Evolutionary conservation across 2,329 filamentous ascomycete species (phyloP), one percentile per base, ranked within the genome.

Genomic region (Hypoxylon sp.): DNA sequence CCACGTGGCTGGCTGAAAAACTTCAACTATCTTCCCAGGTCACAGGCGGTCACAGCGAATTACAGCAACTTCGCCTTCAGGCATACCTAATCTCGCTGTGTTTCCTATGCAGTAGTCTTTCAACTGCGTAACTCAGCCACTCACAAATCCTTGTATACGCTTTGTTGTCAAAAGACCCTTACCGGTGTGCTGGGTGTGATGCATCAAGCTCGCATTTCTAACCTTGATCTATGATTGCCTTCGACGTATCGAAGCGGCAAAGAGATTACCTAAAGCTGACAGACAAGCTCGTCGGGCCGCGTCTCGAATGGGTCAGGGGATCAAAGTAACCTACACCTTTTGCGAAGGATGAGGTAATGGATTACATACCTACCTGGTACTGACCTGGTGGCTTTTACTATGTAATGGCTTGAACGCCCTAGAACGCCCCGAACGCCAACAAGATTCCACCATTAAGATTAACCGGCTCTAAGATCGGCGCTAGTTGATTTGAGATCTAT

Each of bases 1-100:
- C 54, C 61, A 67, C 64, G 64, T 67, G 61, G 64, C 57, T 53
- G 24, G 56, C 54, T 39, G 37, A 50, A 26, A 54, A 19, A 20
- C 22, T 28, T 13, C 17, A 39, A 28, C 22, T 46, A 52, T 56
- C 39, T 30, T 63, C 57, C 17, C 48, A 34, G 43, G 52, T 63
- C 6, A 51, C 41, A 20, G 22, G 48, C 26, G 43, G 52, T 63
- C n/a, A 51, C 41, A 20, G 22, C 32, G 20, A 22, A 17, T 17
- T 41, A 41, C 37, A 6, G 5, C 10, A 10, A 11, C 3, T 11
- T 34, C 4, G 32, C 17, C 43, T 46, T 6, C 7, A 48, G 44
- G n/a, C 24, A 15, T n/a, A n/a, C 44, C 1, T 6, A 46, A 24
- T 46, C 10, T 15, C 10, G 20, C 20, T 15, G 43, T 10, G 39